Base-by-base conservation (phyloP, 805 yeast genomes). In the Ogataea wickerhamii region DNA sequence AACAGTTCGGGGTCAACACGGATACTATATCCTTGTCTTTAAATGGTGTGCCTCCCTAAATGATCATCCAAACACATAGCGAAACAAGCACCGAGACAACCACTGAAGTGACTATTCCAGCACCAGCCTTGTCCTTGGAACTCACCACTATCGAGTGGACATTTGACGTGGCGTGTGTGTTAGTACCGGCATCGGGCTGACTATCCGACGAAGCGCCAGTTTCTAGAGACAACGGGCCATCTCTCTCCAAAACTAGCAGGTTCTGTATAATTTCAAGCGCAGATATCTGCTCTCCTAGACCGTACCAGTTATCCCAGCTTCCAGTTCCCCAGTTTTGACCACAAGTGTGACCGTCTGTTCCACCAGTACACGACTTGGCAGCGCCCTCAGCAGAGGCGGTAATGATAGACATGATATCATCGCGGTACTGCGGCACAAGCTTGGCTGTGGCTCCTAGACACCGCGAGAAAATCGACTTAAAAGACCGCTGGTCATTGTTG, bases 341-440 rank as follows among this genome's bases (percentile, higher is more conserved):
- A 64, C 96, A 87, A 0, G 97, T 89, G 46, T 78, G 82, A 13
- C 87, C 87, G 58, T 89, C 97, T 4, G 63, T 43, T 52, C 96
- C 97, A 42, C 96, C 96, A 1, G 80, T 66, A 62, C 96, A 87
- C 1, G 91, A 74, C 34, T 64, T 63, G 2, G 89, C 91, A 1
- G 95, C 95, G 19, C 80, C 95, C 18, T 45, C 40, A 2, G 87
- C 84, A 16, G 81, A 77, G 22, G 61, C 28, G 55, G 50, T 38
- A 18, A 63, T 28, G 16, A 60, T 41, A 2, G 35, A 30, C 56
- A 56, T 50, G 29, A 83, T 71, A 3, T 56, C 53, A 26, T 62
- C 71, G 21, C 57, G 52, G 4, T 76, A 66, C 2, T 59, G 58
- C 3, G 87, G 82, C 10, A 74, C 76, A 41, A 82, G 55, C 11